Percentiles rank a stretch among this genome's conserved stretches.
Evolutionary conservation across 2,329 filamentous ascomycete species (phyloP).

Genomic region (Colletotrichum limetticola): DNA sequence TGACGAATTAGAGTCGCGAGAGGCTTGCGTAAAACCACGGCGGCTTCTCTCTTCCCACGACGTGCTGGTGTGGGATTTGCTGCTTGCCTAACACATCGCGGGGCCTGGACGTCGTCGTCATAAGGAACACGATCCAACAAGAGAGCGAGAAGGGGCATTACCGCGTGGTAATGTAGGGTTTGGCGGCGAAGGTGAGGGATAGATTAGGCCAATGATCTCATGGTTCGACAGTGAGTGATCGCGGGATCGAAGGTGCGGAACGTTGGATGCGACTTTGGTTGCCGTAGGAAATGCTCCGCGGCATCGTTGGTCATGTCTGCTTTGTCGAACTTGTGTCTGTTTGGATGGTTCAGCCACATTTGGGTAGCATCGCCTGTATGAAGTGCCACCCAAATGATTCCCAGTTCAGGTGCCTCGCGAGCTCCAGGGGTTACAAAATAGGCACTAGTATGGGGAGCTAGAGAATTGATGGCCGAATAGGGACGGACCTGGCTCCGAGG

Average conservation of each 20-base stretch:
- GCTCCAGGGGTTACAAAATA: constrained; percentile 29
- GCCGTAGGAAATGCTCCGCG: constrained; percentile 12
- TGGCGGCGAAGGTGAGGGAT: not conserved
- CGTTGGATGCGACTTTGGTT: not conserved
- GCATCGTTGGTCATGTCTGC: not conserved
- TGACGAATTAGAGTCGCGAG: constrained; percentile 7
- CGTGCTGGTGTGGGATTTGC: not conserved
- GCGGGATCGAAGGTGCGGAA: constrained; percentile 1
- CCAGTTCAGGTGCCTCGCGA: constrained; percentile 26
- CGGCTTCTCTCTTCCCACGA: not conserved
- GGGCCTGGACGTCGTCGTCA: not conserved
- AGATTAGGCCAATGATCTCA: constrained; percentile 8
- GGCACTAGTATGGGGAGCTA: constrained; percentile 19
- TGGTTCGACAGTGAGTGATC: not conserved
- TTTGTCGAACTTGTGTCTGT: constrained; percentile 7
- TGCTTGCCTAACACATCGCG: not conserved
- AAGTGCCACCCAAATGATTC: constrained; percentile 24
- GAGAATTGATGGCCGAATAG: constrained; percentile 24
- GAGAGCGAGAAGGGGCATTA: not conserved
- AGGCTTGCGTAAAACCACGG: not conserved
- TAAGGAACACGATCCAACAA: not conserved
- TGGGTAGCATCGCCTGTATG: constrained; percentile 13
- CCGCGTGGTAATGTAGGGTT: not conserved
- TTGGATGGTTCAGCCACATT: constrained; percentile 22
- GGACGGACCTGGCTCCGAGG: constrained; percentile 31